Conservation (phyloP, 140 eudicot species). For the Cichorium intybus region DNA sequence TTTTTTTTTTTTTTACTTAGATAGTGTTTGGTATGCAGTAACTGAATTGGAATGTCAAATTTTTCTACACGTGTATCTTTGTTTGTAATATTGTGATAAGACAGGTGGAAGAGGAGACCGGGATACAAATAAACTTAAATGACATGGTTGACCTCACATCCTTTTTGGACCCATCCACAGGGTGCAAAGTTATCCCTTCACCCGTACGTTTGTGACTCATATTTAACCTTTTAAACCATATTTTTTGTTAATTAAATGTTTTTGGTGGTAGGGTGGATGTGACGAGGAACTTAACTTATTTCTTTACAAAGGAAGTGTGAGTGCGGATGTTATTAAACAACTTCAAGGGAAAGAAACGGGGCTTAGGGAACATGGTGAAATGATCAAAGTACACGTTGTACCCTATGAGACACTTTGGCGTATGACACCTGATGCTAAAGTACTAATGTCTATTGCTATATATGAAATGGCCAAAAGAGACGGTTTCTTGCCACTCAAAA, state of each 20-base stretch:
- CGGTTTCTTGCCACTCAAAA: constrained; percentile 50
- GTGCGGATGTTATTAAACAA: constrained; percentile 57
- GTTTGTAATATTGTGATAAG: constrained; percentile 8
- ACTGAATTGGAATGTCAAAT: too few relatives aligned
- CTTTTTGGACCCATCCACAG: constrained; percentile 77
- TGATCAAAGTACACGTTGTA: constrained; percentile 81
- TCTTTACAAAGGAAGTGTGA: constrained; percentile 70
- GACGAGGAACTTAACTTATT: constrained; percentile 90
- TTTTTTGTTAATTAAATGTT: neutral
- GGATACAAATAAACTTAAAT: constrained; percentile 56
- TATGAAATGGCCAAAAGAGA: constrained; percentile 94
- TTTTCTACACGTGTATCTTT: too few relatives aligned
- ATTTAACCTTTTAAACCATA: neutral
- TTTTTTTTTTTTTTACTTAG: too few relatives aligned
- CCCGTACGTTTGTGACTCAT: constrained; percentile 45
- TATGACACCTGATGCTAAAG: constrained; percentile 90
- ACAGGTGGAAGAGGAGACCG: constrained; percentile 96
- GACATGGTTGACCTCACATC: constrained; percentile 90
- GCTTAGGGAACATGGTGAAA: constrained; percentile 83
- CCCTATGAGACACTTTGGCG: constrained; percentile 85
- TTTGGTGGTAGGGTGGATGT: constrained; percentile 77
- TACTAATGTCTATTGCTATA: constrained; percentile 73
- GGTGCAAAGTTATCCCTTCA: constrained; percentile 81
- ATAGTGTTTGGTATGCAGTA: too few relatives aligned
- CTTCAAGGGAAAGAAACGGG: constrained; percentile 94